phyloP scores from a whole-genome alignment of 257 asterid species.

The Nicotiana obtusifolia region DNA sequence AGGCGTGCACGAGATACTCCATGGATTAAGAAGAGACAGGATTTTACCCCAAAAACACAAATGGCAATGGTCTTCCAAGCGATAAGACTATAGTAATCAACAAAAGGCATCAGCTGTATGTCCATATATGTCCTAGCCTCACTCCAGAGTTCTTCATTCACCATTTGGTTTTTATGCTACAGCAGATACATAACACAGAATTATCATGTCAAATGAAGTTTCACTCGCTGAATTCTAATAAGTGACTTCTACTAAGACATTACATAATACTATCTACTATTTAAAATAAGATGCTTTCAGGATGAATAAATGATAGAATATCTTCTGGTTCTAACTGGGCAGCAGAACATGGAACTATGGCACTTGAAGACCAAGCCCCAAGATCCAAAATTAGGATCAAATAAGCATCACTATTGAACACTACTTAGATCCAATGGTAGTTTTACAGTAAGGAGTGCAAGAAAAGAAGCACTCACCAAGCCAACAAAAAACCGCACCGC shows the following conservation, averaged over 20 bases:
- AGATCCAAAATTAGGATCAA: background rate
- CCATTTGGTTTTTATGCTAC: slow-evolving; percentile 97
- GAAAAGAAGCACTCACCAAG: slow-evolving; percentile 50
- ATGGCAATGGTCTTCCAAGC: slow-evolving; percentile 93
- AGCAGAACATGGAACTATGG: background rate
- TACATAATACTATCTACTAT: background rate
- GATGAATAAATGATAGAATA: no score
- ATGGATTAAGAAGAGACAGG: slow-evolving; percentile 31
- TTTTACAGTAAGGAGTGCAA: background rate
- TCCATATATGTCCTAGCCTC: slow-evolving; percentile 85
- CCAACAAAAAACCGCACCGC: slow-evolving; percentile 99
- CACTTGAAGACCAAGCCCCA: background rate
- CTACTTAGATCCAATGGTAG: background rate
- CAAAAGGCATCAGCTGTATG: slow-evolving; percentile 93
- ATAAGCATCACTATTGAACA: background rate
- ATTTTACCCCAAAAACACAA: slow-evolving; percentile 84
- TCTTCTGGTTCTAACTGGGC: background rate
- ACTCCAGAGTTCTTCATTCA: slow-evolving; percentile 93
- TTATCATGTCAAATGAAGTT: background rate
- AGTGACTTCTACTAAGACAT: background rate
- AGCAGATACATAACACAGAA: slow-evolving; percentile 14
- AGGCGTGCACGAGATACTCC: slow-evolving; percentile 22
- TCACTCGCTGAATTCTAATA: background rate
- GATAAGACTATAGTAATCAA: slow-evolving; percentile 86
- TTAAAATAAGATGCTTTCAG: background rate